Conservation (phyloP, 352 stramenopile species). For the Phytophthora kernoviae region DNA sequence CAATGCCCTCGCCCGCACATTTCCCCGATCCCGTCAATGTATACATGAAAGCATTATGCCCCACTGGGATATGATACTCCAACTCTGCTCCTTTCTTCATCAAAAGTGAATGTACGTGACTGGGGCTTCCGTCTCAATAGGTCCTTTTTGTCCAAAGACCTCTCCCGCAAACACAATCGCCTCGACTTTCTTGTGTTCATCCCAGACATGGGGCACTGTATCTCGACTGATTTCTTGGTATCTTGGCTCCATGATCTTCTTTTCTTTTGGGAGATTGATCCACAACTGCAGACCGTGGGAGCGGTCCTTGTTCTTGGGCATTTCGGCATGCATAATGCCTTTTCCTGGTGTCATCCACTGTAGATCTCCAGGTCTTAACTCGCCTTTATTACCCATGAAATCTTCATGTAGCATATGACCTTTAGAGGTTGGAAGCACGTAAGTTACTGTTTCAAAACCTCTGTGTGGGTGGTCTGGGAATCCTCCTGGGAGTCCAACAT, state of each 20-base stretch:
- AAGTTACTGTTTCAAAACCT: slow-evolving; percentile 93
- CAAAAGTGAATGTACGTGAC: slow-evolving; percentile 65
- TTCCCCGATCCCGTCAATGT: slow-evolving; percentile 36
- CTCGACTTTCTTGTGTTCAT: slow-evolving; percentile 42
- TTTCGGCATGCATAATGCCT: slow-evolving; percentile 61
- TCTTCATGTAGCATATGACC: slow-evolving; percentile 90
- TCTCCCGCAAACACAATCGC: slow-evolving; percentile 61
- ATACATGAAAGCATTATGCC: slow-evolving; percentile 56
- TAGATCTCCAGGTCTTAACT: slow-evolving; percentile 50
- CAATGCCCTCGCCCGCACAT: slow-evolving; percentile 24
- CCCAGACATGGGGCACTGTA: slow-evolving; percentile 40
- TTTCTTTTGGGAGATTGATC: slow-evolving; percentile 50
- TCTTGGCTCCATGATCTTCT: slow-evolving; percentile 54
- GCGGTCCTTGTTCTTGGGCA: slow-evolving; percentile 39
- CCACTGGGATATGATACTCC: slow-evolving; percentile 41
- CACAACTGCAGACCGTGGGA: slow-evolving; percentile 57
- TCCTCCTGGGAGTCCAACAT: slow-evolving; percentile 63
- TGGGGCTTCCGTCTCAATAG: slow-evolving; percentile 47
- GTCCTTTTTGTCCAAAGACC: slow-evolving; percentile 47
- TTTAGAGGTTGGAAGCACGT: slow-evolving; percentile 73
- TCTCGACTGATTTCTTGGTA: slow-evolving; percentile 62
- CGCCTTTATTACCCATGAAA: slow-evolving; percentile 66
- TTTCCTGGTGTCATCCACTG: slow-evolving; percentile 67
- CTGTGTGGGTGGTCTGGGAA: slow-evolving; percentile 92
- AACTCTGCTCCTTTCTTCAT: slow-evolving; percentile 42